Percentiles rank a stretch among this genome's conserved stretches.
These are phyloP conservation scores for Ustilaginoidea virens DNA, from an alignment of 2,329 filamentous ascomycete genomes.

Conservation along the genomic window DNA sequence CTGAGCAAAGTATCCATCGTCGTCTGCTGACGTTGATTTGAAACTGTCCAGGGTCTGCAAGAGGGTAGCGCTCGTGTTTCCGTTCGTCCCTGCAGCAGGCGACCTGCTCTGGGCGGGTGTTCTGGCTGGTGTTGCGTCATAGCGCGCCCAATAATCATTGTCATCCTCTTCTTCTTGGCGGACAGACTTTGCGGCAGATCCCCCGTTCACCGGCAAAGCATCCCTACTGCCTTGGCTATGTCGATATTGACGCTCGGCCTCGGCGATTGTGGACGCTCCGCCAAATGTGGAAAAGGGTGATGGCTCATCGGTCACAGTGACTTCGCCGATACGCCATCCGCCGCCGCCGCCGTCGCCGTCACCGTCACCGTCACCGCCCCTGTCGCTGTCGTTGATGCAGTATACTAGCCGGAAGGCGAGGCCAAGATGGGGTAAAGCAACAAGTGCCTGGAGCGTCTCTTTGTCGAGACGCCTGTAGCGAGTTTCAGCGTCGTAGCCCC, in stretches of 20 bases:
- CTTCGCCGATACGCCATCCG: constrained; percentile 60
- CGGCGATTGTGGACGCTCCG: constrained; percentile 33
- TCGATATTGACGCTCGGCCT: constrained; percentile 44
- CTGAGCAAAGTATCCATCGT: constrained; percentile 61
- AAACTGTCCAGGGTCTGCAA: constrained; percentile 7
- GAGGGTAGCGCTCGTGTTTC: constrained; percentile 9
- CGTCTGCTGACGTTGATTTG: constrained; percentile 24
- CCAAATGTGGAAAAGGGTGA: constrained; percentile 39
- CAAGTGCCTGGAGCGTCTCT: constrained; percentile 58
- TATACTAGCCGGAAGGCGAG: constrained; percentile 54
- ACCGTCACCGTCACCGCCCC: constrained; percentile 41
- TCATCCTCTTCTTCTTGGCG: constrained; percentile 33
- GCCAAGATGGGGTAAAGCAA: constrained; percentile 44
- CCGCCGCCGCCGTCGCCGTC: constrained; percentile 45
- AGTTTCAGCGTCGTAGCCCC: constrained; percentile 45
- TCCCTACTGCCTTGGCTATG: constrained; percentile 15
- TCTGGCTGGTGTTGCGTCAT: constrained; percentile 53
- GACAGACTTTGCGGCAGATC: constrained; percentile 4
- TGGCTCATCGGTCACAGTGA: constrained; percentile 42
- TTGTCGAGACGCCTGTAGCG: constrained; percentile 55
- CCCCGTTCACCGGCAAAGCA: constrained; percentile 6
- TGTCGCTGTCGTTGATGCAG: constrained; percentile 49
- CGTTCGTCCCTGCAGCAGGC: constrained; percentile 34
- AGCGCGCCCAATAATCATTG: constrained; percentile 67
- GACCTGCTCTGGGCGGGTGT: constrained; percentile 48